Base-by-base conservation (phyloP, 1,284 basidiomycete species). In the Ceratobasidium sp. region DNA sequence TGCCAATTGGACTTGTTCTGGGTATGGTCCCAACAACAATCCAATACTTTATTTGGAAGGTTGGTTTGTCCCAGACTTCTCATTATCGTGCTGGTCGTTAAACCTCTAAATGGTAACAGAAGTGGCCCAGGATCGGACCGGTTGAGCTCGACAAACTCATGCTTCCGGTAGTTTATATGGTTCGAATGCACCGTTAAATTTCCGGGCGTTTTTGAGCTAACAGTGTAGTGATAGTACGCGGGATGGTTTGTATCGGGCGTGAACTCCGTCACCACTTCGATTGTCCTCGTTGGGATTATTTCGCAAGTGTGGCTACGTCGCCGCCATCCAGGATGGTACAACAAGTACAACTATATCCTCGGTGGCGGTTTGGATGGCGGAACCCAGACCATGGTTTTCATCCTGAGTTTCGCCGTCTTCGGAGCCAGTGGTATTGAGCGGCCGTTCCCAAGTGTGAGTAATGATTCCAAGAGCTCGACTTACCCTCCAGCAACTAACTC, bases 351-450 rank as follows among this genome's bases (percentile, higher is more conserved):
- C 82, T 92, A 90, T 80, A 86, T 93, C 74, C 83, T 92, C 0
- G 89, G 89, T 10, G 90, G 89, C 35, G 91, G 89, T 2, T 82
- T 91, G 47, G 91, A 92, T 80, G 91, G 91, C 47, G 91, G 91
- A 17, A 88, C 89, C 7, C 90, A 92, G 80, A 85, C 90, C 61
- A 90, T 91, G 86, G 86, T 90, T 37, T 91, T 92, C 81, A 85
- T 92, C 37, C 84, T 91, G 8, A 90, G 89, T 5, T 91, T 92
- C 81, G 90, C 90, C 10, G 90, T 92, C 39, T 91, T 90, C 80
- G 90, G 91, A 49, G 90, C 89, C 23, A 87, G 87, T 2, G 90
- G 90, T 10, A 81, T 80, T 20, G 81, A 84, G 64, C 83, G 82
- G 67, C 87, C 86, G 1, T 91, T 91, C 86, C 89, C 89, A 3